Conservation (phyloP, 177 flowering plant species). For the Vitis hybrid region DNA sequence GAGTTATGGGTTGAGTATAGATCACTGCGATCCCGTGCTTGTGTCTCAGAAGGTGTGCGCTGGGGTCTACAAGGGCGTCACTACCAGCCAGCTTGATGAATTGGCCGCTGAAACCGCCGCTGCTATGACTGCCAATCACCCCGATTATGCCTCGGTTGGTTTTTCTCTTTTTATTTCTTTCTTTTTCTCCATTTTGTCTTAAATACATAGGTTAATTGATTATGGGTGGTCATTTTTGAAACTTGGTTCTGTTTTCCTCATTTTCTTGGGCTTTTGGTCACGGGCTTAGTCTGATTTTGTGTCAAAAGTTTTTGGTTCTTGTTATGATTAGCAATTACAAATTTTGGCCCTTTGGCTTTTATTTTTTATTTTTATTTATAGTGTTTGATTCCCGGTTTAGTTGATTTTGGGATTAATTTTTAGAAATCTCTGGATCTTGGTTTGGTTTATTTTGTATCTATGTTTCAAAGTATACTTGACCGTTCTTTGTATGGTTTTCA, state of each 20-base stretch:
- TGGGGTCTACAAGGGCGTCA: constrained; percentile 96
- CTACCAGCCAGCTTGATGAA: constrained; percentile 96
- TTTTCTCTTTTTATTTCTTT: neutral
- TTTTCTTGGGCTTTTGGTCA: too few species aligned
- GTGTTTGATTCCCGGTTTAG: too few species aligned
- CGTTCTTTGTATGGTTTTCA: neutral
- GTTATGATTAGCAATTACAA: too few species aligned
- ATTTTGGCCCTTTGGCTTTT: too few species aligned
- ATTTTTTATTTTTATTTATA: too few species aligned
- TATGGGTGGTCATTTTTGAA: neutral
- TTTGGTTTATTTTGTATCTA: too few species aligned
- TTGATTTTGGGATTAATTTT: too few species aligned
- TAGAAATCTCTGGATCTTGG: too few species aligned
- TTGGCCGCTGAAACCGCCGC: constrained; percentile 98
- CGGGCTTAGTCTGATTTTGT: too few species aligned
- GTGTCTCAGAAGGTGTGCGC: constrained; percentile 98
- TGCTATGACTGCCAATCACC: constrained; percentile 94
- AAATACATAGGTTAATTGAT: neutral
- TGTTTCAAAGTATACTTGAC: too few species aligned
- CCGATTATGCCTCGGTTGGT: constrained; percentile 91
- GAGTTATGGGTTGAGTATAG: constrained; percentile 87
- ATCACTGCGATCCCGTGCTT: constrained; percentile 95
- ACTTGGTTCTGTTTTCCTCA: too few species aligned
- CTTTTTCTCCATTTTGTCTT: neutral
- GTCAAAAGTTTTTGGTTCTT: too few species aligned